Percentiles rank a stretch among this genome's conserved stretches.
Evolutionary conservation across 805 yeast genomes (phyloP).

Genomic region (Starmerella etchellsii): DNA sequence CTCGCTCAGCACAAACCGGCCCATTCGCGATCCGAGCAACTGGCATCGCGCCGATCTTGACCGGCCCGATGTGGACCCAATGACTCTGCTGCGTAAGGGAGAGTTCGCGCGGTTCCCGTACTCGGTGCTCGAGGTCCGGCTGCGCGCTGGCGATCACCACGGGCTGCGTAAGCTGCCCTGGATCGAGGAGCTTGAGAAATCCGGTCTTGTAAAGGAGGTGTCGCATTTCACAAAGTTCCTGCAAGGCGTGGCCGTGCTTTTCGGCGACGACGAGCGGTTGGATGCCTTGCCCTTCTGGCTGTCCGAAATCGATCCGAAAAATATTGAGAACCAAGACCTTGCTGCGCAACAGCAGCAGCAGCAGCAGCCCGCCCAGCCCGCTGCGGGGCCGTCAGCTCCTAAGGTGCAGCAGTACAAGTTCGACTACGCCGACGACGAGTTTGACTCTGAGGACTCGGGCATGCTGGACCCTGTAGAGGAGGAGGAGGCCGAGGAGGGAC

Average conservation of each 20-base stretch:
- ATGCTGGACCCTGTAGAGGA: constrained; percentile 13
- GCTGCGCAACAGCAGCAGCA: constrained; percentile 1
- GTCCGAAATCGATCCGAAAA: constrained; percentile 58
- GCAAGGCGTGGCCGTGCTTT: constrained; percentile 83
- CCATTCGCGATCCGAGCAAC: constrained; percentile 72
- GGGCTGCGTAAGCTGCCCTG: constrained; percentile 36
- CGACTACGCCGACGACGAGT: constrained; percentile 43
- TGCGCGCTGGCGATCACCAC: constrained; percentile 32
- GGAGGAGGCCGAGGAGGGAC: constrained; percentile 7
- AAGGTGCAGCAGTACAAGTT: constrained; percentile 14
- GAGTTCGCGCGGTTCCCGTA: constrained; percentile 71
- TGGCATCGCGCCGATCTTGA: constrained; percentile 95
- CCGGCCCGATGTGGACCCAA: constrained; percentile 49
- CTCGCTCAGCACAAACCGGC: constrained; percentile 67
- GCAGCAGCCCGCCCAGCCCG: not conserved
- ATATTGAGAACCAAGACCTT: constrained; percentile 26
- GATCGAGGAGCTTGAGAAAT: constrained; percentile 74
- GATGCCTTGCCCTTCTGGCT: constrained; percentile 92
- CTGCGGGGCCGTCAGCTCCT: not conserved
- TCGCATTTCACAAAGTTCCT: constrained; percentile 87
- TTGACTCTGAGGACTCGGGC: constrained; percentile 23
- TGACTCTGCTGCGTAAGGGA: constrained; percentile 68
- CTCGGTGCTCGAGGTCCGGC: constrained; percentile 70
- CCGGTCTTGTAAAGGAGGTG: constrained; percentile 81
- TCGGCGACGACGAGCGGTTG: constrained; percentile 78